Base-by-base conservation (phyloP, 257 asterid species). In the Penstemon davidsonii region DNA sequence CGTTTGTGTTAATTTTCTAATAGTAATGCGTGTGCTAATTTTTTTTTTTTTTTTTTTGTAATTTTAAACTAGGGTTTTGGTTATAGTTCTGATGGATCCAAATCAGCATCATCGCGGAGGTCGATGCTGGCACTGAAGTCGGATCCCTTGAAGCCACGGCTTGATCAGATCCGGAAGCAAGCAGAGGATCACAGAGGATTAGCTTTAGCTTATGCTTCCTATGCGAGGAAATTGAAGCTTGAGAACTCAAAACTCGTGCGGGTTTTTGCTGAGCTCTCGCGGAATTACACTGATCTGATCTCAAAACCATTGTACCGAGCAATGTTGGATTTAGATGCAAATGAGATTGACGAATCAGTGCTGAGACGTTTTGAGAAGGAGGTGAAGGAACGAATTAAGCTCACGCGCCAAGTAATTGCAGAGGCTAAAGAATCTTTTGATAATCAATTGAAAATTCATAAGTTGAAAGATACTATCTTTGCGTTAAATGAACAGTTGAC, bases 361-460 rank as follows among this genome's bases (percentile, higher is more conserved):
- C 73, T 84, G 46, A 55, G 85, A 55, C 67, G 60, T 70, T 77
- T 81, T 62, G 86, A 84, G 78, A 84, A 78, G 70, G 84, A 78
- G 61, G 81, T 84, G 77, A 81, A 84, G 74, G 84, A 84, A 39
- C 75, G 73, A 42, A 81, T 84, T 63, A 84, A 84, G 70, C 58
- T 67, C 49, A 81, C 81, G 0, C 55, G 80, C 63, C 81, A 78
- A 72, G 76, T 81, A 43, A 71, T 81, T 47, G 62, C 73, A 0
- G 88, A 84, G 75, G 84, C 88, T 6, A 84, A 81, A 65, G 88
- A 84, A 68, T 78, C 83, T 47, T 81, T 78, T 42, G 86, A 84
- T 62, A 78, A 71, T 76, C 88, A 76, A 53, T 74, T 81, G 60
- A 84, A 81, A 60, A 84, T 81, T 68, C 88, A 84, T 64, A 81